Evolutionary conservation across 2,329 filamentous ascomycete genomes (phyloP), one percentile per base, ranked within the genome.

Genomic region (Colletotrichum endophyticum): DNA sequence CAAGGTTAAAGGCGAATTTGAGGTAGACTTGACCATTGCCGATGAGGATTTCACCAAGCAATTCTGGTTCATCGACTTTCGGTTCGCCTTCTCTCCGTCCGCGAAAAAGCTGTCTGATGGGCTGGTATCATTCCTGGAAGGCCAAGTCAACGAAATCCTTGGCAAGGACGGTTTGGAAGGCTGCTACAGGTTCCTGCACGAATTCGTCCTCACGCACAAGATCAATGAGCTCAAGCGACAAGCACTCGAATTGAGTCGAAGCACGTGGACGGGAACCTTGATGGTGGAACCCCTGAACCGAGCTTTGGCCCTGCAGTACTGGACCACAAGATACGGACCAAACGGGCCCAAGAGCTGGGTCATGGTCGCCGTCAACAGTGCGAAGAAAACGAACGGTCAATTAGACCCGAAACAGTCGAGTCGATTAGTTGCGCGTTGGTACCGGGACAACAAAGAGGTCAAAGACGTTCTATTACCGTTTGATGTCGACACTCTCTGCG

Each of bases 1-100:
- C 84, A 91, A 88, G 63, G 94, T 99, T 2, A 87, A 91, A 4
- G 91, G 92, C 70, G 96, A 99, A 83, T 98, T 98, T 80, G 96
- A 99, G 83, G 92, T 99, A 25, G 97, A 99, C 82, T 90, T 99
- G 68, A 96, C 96, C 1, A 94, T 99, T 78, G 95, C 95, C 22
- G 94, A 96, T 79, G 96, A 99, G 82, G 94, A 97, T 79, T 91
- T 93, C 22, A 89, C 92, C 36, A 94, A 94, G 70, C 96, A 98
- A 80, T 98, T 98, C 82, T 98, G 94, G 89, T 98, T 99, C 82
- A 95, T 99, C 77, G 96, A 99, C 83, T 93, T 99, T 80, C 92
- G 96, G 75, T 96, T 98, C 80, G 87, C 93, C 16, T 99, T 98
- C 83, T 89, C 88, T 11, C 96, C 96, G 2, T 89, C 92, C 1